Conservation (phyloP, 306 rosid species). For the Hippophae rhamnoides region DNA sequence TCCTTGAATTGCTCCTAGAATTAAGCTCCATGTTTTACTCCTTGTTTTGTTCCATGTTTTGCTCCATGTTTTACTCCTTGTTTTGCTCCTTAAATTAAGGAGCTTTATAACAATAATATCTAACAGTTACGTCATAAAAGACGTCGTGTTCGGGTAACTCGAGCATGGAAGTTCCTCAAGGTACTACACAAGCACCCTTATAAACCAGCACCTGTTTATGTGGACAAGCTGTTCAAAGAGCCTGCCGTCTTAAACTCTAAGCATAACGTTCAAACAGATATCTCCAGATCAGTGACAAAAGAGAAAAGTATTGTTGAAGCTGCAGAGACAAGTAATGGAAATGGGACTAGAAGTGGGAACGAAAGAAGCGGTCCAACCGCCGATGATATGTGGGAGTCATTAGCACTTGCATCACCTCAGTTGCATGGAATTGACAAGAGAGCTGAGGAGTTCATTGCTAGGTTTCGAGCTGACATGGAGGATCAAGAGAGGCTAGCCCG, state of each 20-base stretch:
- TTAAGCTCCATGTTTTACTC: too few species aligned
- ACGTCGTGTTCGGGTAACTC: conserved; percentile 12
- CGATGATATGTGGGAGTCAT: conserved; percentile 62
- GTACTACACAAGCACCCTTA: conserved; percentile 7
- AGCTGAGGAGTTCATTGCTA: conserved; percentile 60
- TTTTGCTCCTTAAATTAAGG: too few species aligned
- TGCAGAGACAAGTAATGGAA: conserved; percentile 19
- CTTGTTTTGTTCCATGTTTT: too few species aligned
- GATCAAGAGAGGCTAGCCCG: conserved; percentile 42
- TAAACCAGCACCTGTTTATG: conserved; percentile 29
- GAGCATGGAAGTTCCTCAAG: not conserved
- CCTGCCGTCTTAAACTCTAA: conserved; percentile 23
- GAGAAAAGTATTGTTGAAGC: conserved; percentile 4
- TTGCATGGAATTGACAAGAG: conserved; percentile 54
- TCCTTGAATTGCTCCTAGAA: too few species aligned
- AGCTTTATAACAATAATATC: too few species aligned
- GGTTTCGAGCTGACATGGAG: conserved; percentile 43
- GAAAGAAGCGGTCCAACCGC: conserved; percentile 14
- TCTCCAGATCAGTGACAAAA: not conserved
- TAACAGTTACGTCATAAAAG: conserved; percentile 17
- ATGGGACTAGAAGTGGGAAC: conserved; percentile 13
- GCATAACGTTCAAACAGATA: conserved; percentile 15
- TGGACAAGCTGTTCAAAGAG: conserved; percentile 54
- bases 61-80: too few species aligned
- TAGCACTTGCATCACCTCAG: conserved; percentile 49